Evolutionary conservation across 1,139 yeast species (phyloP).

Genomic region (Yamadazyma atmosphaerica): DNA sequence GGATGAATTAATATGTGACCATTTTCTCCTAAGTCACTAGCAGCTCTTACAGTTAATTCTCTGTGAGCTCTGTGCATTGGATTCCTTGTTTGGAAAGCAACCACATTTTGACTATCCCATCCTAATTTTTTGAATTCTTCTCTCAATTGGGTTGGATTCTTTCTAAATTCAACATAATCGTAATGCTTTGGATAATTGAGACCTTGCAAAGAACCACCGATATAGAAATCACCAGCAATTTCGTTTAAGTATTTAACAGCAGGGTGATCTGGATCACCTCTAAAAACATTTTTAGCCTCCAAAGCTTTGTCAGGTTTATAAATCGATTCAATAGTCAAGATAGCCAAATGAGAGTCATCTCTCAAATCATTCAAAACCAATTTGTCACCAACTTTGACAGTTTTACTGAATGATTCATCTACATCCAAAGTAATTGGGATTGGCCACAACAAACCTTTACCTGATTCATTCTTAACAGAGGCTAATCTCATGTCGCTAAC

Average conservation of each 20-base stretch:
- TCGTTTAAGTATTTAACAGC: slow-evolving; percentile 75
- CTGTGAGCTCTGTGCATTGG: slow-evolving; percentile 99
- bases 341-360: slow-evolving; percentile 78
- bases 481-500: slow-evolving; percentile 75
- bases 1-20: slow-evolving; percentile 89
- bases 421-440: slow-evolving; percentile 93
- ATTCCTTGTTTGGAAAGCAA: slow-evolving; percentile 96
- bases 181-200: slow-evolving; percentile 83
- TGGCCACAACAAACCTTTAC: slow-evolving; percentile 80
- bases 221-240: slow-evolving; percentile 77
- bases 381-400: slow-evolving; percentile 56
- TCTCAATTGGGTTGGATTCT: slow-evolving; percentile 89
- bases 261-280: slow-evolving; percentile 98
- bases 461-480: slow-evolving; percentile 36
- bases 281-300: slow-evolving; percentile 85
- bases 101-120: slow-evolving; percentile 76
- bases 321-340: slow-evolving; percentile 74
- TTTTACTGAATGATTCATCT: slow-evolving; percentile 49
- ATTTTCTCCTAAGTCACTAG: slow-evolving; percentile 48
- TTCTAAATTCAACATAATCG: slow-evolving; percentile 84
- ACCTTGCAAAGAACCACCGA: slow-evolving; percentile 89
- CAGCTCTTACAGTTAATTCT: slow-evolving; percentile 94
- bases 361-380: slow-evolving; percentile 79
- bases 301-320: slow-evolving; percentile 75
- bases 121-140: slow-evolving; percentile 75